phyloP scores from a whole-genome alignment of 306 rosid species.

The Delonix regia region DNA sequence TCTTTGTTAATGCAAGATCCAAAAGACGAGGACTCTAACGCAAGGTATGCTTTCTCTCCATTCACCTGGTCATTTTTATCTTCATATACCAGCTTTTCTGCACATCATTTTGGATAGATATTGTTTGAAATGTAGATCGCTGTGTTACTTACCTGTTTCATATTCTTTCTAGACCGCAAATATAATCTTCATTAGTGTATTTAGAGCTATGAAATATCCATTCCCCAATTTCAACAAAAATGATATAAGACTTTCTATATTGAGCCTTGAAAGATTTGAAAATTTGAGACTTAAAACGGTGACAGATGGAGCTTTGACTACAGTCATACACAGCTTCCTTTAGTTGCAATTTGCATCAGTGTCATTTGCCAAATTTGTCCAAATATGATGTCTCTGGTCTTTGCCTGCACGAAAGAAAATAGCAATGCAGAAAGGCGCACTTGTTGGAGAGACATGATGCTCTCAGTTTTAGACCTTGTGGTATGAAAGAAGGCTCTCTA shows the following conservation, averaged over 20 bases:
- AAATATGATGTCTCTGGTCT: not conserved
- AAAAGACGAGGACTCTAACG: constrained; percentile 56
- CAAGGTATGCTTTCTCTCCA: constrained; percentile 59
- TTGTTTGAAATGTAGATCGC: not conserved
- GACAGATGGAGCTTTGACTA: no score
- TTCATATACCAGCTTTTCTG: not conserved
- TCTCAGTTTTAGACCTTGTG: not conserved
- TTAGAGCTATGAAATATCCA: not conserved
- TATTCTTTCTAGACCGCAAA: not conserved
- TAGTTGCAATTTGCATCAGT: not conserved
- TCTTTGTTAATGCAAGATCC: constrained; percentile 93
- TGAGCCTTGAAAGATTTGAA: not conserved
- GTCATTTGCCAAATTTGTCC: not conserved
- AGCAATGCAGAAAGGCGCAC: not conserved
- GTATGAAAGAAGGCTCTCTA: not conserved
- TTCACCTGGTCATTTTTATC: constrained; percentile 1
- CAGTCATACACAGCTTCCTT: not conserved
- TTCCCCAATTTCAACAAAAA: not conserved
- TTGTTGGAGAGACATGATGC: not conserved
- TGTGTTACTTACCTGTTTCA: not conserved
- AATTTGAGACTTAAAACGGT: not conserved
- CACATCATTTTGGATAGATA: not conserved
- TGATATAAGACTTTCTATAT: not conserved
- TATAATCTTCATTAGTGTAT: not conserved
- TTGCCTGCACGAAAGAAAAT: not conserved